Evolutionary conservation across 129 eudicot genomes (phyloP), one percentile per base, ranked within the genome.

Genomic region (Flaveria bidentis): DNA sequence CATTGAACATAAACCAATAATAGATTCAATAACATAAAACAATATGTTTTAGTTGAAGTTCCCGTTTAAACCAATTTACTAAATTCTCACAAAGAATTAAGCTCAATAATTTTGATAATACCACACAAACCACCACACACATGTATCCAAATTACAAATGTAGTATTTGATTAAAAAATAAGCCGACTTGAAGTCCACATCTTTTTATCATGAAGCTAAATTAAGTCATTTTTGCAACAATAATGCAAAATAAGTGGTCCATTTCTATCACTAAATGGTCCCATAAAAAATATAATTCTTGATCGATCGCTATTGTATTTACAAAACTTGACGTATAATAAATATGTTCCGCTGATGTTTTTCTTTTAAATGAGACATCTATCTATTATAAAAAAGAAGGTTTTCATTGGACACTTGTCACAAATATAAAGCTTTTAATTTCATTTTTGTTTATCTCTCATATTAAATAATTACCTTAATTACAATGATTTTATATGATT

Each of bases 181-280:
- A 69, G 22, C 36, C 28, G 17, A 36, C n/a, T 60, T 60, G 20
- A 39, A 72, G 65, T 46, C 76, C 71, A 46, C 65, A 71, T 33
- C 45, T 60, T 73, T 41, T 26, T 63, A 71, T 61, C 73, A 33
- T 44, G 20, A 72, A 79, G 78, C 78, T 79, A 72, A 72, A 79
- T 63, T 50, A 55, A 64, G 78, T 63, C 72, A 72, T 63, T 79
- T 36, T 67, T 70, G 72, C 55, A 79, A 71, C 78, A 79, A 79
- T 79, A 79, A 79, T 79, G 83, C 78, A 53, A 62, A 79, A 63
- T 16, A 58, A 51, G 78, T 79, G 83, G 83, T 79, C 83, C 83
- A n/a, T 73, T 78, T 71, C 50, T 60, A 77, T 51, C 75, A 65
- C 83, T 46, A 73, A 67, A 63, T 75, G 81, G 84, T 69, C 81